phyloP scores from a whole-genome alignment of 345 rosid genomes.

The Litchi chinensis region DNA sequence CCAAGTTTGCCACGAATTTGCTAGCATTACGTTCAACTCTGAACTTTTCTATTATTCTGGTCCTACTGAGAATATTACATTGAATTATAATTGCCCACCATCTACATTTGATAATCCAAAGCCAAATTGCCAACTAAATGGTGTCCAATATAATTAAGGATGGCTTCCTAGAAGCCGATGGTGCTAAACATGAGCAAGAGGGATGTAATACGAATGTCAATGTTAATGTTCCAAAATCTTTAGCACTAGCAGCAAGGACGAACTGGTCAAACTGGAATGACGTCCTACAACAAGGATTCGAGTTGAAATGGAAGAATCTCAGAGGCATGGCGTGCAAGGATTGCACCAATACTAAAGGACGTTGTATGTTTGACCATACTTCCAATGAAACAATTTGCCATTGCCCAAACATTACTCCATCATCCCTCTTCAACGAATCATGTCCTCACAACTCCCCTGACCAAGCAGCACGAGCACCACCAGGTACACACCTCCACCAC shows the following conservation, averaged over 20 bases:
- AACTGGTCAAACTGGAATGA: neutral
- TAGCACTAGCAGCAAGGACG: neutral
- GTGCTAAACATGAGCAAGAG: too few species aligned
- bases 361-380: neutral
- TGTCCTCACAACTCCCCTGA: too few species aligned
- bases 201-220: neutral
- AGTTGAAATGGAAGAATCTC: neutral
- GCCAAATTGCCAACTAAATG: too few species aligned
- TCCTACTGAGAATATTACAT: conserved; percentile 17
- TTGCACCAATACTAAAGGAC: conserved; percentile 15
- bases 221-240: neutral
- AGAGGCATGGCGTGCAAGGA: conserved; percentile 9
- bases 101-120: too few species aligned
- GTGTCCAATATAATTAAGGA: neutral
- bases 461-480: too few species aligned
- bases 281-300: conserved; percentile 26
- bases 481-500: too few species aligned
- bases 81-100: conserved; percentile 27
- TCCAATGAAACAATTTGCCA: neutral
- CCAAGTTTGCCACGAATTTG: neutral
- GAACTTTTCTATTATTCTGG: neutral
- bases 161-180: too few species aligned
- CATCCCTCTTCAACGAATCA: too few species aligned
- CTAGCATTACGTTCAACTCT: conserved; percentile 16
- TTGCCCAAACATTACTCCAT: too few species aligned